Evolutionary conservation across 768 basidiomycete genomes (phyloP).

Genomic region (Melanogaster broomeanus): DNA sequence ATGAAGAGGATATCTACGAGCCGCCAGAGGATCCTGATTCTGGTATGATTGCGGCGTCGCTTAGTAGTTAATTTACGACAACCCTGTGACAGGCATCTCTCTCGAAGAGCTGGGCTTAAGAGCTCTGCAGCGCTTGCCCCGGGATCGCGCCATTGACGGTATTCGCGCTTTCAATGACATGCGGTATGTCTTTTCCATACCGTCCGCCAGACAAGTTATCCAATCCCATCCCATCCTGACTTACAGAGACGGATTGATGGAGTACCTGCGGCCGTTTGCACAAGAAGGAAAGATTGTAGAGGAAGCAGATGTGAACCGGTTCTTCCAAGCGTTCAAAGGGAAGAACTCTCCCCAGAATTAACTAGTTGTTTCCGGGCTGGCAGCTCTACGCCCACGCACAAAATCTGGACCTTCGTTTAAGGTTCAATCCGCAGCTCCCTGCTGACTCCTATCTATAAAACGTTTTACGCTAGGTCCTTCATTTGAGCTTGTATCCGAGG

Average conservation of each 20-base stretch:
- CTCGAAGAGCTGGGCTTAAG: constrained; percentile 84
- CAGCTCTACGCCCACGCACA: not conserved
- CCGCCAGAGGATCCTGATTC: constrained; percentile 88
- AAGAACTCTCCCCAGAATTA: constrained; percentile 7
- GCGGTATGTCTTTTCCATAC: constrained; percentile 50
- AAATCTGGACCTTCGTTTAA: not conserved
- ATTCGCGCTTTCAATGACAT: constrained; percentile 83
- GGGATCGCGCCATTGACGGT: constrained; percentile 80
- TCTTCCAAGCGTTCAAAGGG: constrained; percentile 59
- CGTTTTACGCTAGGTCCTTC: not conserved
- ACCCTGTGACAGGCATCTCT: constrained; percentile 54
- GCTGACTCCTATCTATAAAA: not conserved
- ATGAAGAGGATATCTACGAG: constrained; percentile 84
- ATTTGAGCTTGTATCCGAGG: not conserved
- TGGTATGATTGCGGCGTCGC: constrained; percentile 38
- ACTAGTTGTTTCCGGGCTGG: not conserved
- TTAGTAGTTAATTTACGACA: not conserved
- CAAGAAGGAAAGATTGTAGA: constrained; percentile 73
- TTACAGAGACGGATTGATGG: constrained; percentile 65
- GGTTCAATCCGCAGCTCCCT: not conserved
- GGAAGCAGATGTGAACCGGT: constrained; percentile 67
- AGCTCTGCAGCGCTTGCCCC: constrained; percentile 69
- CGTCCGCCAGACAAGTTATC: not conserved
- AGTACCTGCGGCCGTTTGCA: constrained; percentile 78
- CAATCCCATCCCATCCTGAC: constrained; percentile 2